Evolutionary conservation across 768 basidiomycete species (phyloP), one percentile per base, ranked within the genome.

Genomic region (Lentinula raphanica): DNA sequence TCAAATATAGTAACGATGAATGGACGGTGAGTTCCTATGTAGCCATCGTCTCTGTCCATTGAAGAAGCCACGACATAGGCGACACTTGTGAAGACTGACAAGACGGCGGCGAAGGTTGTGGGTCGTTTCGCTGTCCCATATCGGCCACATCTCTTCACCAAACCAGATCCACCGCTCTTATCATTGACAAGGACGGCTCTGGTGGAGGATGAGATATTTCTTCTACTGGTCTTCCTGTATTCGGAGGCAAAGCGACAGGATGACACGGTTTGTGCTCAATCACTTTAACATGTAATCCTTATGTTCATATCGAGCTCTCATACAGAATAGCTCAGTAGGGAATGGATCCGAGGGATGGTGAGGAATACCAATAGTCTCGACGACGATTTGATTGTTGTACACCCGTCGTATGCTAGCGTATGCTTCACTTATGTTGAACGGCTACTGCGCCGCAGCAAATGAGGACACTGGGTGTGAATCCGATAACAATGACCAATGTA

Each of bases 61-160:
- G 31, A 42, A 21, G 1, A 3, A 19, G 19, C 21, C 8, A 13
- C 31, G 27, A 21, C n/a, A 13, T 21, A 56, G 32, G 32, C 46
- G 56, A 63, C 65, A 63, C 64, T 54, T 56, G 64, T 54, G 45
- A 62, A 49, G 15, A 65, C 72, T 53, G 58, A 66, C 44, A 58
- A 65, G 40, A 66, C 35, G 5, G 56, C 65, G 32, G 67, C 66
- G 48, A 67, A 62, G 9, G 64, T 75, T 40, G 74, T 72, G 21
- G 79, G 71, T 5, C 71, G 69, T 5, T 76, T 81, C 42, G 63
- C 66, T 2, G 76, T 79, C 3, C 76, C 80, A 1, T 76, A 72
- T 54, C 76, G 80, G n/a, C 79, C 79, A 2, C 77, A 78, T 55
- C 66, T 83, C 5, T 80, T 82, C 61, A 71, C 70, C 27, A 79